phyloP scores from a whole-genome alignment of 495 filamentous ascomycete genomes.

The Alectoria sarmentosa region DNA sequence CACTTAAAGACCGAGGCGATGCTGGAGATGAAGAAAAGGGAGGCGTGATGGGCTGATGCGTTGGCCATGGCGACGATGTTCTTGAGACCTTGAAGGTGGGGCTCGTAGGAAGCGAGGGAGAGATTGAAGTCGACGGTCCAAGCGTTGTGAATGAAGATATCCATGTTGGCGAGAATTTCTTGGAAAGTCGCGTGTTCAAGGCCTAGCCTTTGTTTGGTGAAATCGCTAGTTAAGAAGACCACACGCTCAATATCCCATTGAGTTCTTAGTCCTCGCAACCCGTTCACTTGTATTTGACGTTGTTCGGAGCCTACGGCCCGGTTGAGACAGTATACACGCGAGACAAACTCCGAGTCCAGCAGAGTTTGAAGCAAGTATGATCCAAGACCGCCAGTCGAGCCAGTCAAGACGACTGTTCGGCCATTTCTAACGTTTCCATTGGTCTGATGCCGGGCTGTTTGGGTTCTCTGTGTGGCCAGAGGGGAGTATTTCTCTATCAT shows the following conservation, averaged over 20 bases:
- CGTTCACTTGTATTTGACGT: background rate
- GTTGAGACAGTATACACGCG: constrained; percentile 51
- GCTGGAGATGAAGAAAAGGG: constrained; percentile 51
- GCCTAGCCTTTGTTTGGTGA: constrained; percentile 28
- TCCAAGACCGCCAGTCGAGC: constrained; percentile 33
- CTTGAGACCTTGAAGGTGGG: constrained; percentile 21
- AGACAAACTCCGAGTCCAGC: constrained; percentile 32
- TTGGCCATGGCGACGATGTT: constrained; percentile 27
- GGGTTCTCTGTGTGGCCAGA: too few species aligned
- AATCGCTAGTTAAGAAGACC: constrained; percentile 21
- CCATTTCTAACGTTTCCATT: too few species aligned
- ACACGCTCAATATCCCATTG: constrained; percentile 11
- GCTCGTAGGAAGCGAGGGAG: constrained; percentile 31
- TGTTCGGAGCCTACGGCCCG: constrained; percentile 26
- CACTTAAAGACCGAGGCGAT: constrained; percentile 31
- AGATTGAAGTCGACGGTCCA: constrained; percentile 38
- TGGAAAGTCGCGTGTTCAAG: constrained; percentile 23
- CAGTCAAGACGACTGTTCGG: constrained; percentile 2
- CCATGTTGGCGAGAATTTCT: constrained; percentile 23
- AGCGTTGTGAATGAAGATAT: constrained; percentile 34
- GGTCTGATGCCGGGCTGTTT: too few species aligned
- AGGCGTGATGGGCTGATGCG: constrained; percentile 13
- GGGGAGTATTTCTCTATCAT: constrained; percentile 10
- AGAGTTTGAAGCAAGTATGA: constrained; percentile 47
- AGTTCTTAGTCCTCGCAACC: background rate